Evolutionary conservation across 1,284 basidiomycete species (phyloP), one percentile per base, ranked within the genome.

Genomic region (Apiotrichum sp.): DNA sequence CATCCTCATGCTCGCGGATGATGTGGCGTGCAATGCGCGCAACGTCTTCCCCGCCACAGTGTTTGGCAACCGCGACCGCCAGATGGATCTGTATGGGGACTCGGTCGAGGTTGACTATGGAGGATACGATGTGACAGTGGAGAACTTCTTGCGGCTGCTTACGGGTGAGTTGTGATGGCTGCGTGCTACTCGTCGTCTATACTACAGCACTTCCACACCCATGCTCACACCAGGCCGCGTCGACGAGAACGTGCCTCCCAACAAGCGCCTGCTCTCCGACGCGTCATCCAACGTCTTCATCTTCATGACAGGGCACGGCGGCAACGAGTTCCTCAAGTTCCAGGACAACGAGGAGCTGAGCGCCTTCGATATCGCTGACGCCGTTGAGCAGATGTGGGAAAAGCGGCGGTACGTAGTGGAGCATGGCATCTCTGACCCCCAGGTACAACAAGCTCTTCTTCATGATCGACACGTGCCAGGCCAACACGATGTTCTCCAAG

Each of bases 401-500:
- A 97, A 98, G 80, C 86, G 88, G 69, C 79, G 92, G 90, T 88
- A 58, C 46, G 82, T 68, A 5, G 6, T 22, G 22, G 22, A 22
- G 22, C 22, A 22, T 35, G 9, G 22, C 22, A 22, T 22, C 2
- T 8, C 13, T 4, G 38, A 14, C 22, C 36, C 8, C 10, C 63
- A 92, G 91, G 55, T 98, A 98, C 78, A 95, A 98, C 73, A 90
- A 95, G 74, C 85, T 99, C 41, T 83, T 98, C 67, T 97, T 97
- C 80, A 96, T 98, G 88, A 87, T 96, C 62, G 95, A 99, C 72
- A 98, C 95, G 0, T 98, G 96, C 69, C 93, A 98, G 76, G 96
- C 95, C 31, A 96, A 93, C 69, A 92, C 91, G 0, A 87, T 98
- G 85, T 96, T 90, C 70, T 86, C 87, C 45, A 88, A 92, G 67